Evolutionary conservation across 768 basidiomycete species (phyloP), one percentile per base, ranked within the genome.

Genomic region (Podaxis pistillaris): DNA sequence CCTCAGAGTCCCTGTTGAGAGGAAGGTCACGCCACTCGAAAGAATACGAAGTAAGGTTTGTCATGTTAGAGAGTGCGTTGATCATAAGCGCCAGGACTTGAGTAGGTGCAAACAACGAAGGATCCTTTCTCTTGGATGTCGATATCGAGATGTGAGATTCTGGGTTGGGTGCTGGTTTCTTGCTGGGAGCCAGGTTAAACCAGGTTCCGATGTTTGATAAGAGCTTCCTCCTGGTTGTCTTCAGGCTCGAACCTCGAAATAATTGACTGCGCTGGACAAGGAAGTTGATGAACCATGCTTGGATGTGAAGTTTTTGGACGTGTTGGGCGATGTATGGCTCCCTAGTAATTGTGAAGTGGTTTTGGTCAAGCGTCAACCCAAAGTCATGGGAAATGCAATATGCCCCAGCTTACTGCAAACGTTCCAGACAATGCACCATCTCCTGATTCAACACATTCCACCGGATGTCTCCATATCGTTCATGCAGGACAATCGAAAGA

Each of bases 221-320:
- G 26, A 57, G 56, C 47, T 22, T 57, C 17, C 17, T 41, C 40
- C 40, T 12, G 17, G 40, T 17, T 13, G 17, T 41, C 26, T 51
- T 51, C 50, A 24, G 28, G 28, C 28, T 51, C 50, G 26, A 51
- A 22, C 4, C 6, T 22, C 26, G 26, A 22, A 51, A 51, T 8
- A 51, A 22, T 22, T 51, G 40, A 41, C 17, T 60, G 9, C 59
- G 37, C 47, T 69, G 67, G n/a, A 72, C 62, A 26, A 78, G 72
- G 40, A 15, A 41, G 40, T 41, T 72, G 51, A 80, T 69, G 64
- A 79, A 79, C 77, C 79, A 79, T 9, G 76, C 76, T 1, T 76
- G 73, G 19, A 80, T 71, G 41, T 71, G 68, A 15, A 79, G 68
- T 22, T 70, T 69, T 19, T 71, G 67, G 22, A 79, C 78, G 37